These are phyloP conservation scores for Syzygium grande DNA, from an alignment of 345 rosid genomes.

Conservation along the genomic window DNA sequence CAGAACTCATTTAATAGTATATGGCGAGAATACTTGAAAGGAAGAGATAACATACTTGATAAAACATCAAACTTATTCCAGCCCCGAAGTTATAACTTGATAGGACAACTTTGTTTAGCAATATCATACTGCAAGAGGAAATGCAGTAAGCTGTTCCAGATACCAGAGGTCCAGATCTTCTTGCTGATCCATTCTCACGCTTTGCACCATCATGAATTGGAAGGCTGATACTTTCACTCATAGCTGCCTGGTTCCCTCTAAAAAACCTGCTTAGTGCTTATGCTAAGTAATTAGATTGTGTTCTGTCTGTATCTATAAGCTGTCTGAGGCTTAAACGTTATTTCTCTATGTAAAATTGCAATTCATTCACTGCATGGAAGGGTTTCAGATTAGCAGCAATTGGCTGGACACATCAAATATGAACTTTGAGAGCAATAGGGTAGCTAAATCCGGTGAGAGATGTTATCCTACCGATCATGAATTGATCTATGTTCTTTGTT, in stretches of 20 bases:
- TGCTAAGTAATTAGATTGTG: neutral
- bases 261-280: conserved; percentile 30
- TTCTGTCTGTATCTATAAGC: neutral
- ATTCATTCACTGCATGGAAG: neutral
- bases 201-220: conserved; percentile 19
- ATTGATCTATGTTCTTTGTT: conserved; percentile 31
- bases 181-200: conserved; percentile 35
- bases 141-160: conserved; percentile 89
- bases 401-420: neutral
- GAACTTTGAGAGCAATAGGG: neutral
- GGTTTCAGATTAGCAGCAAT: neutral
- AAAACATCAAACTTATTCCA: conserved; percentile 75
- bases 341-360: neutral
- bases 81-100: conserved; percentile 73
- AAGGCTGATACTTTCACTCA: conserved; percentile 2
- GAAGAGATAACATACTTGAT: conserved; percentile 49
- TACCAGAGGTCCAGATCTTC: conserved; percentile 56
- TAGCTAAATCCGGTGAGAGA: neutral
- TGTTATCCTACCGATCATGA: conserved; percentile 41
- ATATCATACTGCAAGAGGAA: conserved; percentile 88
- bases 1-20: neutral
- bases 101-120: conserved; percentile 77
- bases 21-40: neutral
- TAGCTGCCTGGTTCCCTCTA: conserved; percentile 35
- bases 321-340: neutral